Evolutionary conservation across 1,284 basidiomycete species (phyloP).

Genomic region (Ustilago xerochloae): DNA sequence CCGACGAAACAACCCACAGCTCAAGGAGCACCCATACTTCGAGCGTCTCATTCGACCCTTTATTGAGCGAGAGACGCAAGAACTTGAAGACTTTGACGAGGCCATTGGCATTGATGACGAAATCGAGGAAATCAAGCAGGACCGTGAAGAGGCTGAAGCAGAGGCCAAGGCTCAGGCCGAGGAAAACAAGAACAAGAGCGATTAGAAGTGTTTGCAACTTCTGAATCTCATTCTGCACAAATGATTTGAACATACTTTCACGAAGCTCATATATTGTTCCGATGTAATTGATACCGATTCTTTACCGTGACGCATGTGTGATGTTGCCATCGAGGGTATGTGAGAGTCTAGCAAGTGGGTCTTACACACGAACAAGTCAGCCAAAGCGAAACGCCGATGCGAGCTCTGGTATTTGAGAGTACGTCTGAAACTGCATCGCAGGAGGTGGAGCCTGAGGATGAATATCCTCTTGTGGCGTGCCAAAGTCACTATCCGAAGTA

Average conservation of each 20-base stretch:
- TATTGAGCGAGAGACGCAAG: conserved; percentile 70
- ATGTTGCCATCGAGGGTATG: no score
- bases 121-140: conserved; percentile 69
- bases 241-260: neutral
- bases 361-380: neutral
- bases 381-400: neutral
- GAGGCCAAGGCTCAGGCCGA: conserved; percentile 45
- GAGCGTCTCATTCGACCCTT: conserved; percentile 73
- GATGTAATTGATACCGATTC: conserved; percentile 2
- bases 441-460: no score
- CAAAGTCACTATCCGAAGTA: neutral
- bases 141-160: conserved; percentile 61
- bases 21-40: conserved; percentile 72
- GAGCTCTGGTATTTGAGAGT: no score
- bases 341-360: no score
- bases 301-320: neutral
- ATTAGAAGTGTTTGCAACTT: no score
- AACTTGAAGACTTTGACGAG: conserved; percentile 68
- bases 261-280: neutral
- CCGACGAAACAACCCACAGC: conserved; percentile 64
- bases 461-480: no score
- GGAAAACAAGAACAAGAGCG: conserved; percentile 28
- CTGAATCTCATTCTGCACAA: neutral
- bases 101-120: conserved; percentile 71
- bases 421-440: no score